Base-by-base conservation (phyloP, 2,329 filamentous ascomycete genomes). In the Neobulgaria alba region DNA sequence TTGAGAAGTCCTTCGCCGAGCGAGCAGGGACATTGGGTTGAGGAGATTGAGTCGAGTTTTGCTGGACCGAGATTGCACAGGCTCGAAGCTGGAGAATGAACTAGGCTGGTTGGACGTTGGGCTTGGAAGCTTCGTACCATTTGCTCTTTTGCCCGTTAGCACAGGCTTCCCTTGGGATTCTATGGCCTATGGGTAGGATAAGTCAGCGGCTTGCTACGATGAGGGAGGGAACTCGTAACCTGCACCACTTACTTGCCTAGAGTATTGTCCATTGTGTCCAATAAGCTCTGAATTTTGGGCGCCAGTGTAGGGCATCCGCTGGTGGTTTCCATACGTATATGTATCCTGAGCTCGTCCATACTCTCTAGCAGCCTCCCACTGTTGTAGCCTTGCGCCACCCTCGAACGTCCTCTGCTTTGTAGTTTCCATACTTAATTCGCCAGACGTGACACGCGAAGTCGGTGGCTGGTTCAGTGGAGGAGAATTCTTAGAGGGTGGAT, bases 381-480 rank as follows among this genome's bases (percentile, higher is more conserved):
- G 35, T 10, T 51, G 49, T 29, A 23, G 39, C 38, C 45, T 46
- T 32, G 39, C 21, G 38, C 47, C 48, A 29, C 41, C 29, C 23
- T 52, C 49, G 23, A 39, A 44, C 12, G 23, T 17, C 29, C 43
- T 41, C 8, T 21, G 17, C 31, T 42, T 45, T 7, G 39, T 39
- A 34, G 36, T 36, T 15, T 48, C 50, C 30, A 34, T 33, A 33
- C 31, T 46, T 33, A 19, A 47, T 5, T 52, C 52, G 12, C 46
- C 46, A 10, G 54, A 60, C 16, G 63, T 56, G 10, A 67, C 54
- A 19, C 61, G 55, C 23, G 61, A 54, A 29, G 66, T 61, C 21
- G 60, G 61, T 21, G 63, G 61, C 20, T 77, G 59, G 3, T 62
- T 64, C 5, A 71, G 71, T 39, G 73, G 66, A 23, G 66, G 53